These are phyloP conservation scores for Allomyces macrogynus DNA, from an alignment of 192 early-diverging fungal genomes.

Conservation along the genomic window DNA sequence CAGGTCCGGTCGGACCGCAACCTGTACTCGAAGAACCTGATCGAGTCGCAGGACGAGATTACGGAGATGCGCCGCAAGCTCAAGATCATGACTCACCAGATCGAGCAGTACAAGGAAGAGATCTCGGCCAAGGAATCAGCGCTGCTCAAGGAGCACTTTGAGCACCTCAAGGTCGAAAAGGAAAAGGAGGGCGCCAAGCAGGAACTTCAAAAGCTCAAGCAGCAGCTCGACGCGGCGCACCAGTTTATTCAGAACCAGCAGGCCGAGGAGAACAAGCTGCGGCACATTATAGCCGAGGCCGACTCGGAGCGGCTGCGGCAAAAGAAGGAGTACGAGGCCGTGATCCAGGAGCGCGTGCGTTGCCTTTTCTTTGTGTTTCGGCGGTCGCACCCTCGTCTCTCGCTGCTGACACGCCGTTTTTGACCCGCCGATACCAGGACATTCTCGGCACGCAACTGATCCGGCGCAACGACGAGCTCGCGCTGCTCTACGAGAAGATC, in stretches of 20 bases:
- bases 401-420: too few species aligned
- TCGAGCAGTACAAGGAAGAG: conserved; percentile 42
- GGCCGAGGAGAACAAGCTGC: conserved; percentile 32
- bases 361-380: too few species aligned
- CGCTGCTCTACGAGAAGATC: conserved; percentile 39
- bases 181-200: conserved; percentile 30
- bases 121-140: conserved; percentile 31
- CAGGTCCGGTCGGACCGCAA: conserved; percentile 36
- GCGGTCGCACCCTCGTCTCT: too few species aligned
- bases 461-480: conserved; percentile 34
- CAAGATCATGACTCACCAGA: conserved; percentile 40
- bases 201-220: conserved; percentile 31
- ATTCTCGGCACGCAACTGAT: conserved; percentile 38
- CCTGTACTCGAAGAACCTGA: conserved; percentile 33
- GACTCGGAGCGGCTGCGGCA: conserved; percentile 26
- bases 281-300: conserved; percentile 30
- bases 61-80: conserved; percentile 38
- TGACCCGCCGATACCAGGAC: conserved; percentile 13
- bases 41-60: conserved; percentile 39
- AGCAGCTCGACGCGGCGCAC: conserved; percentile 23
- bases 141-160: conserved; percentile 34
- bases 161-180: conserved; percentile 36
- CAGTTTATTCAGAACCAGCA: conserved; percentile 32
- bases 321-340: conserved; percentile 34
- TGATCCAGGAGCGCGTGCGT: conserved; percentile 30